A percentile compares a stretch with the other conserved stretches of the same genome.
These are phyloP conservation scores for Candida cerambycidarum DNA, from an alignment of 805 yeast species.

Conservation along the genomic window DNA sequence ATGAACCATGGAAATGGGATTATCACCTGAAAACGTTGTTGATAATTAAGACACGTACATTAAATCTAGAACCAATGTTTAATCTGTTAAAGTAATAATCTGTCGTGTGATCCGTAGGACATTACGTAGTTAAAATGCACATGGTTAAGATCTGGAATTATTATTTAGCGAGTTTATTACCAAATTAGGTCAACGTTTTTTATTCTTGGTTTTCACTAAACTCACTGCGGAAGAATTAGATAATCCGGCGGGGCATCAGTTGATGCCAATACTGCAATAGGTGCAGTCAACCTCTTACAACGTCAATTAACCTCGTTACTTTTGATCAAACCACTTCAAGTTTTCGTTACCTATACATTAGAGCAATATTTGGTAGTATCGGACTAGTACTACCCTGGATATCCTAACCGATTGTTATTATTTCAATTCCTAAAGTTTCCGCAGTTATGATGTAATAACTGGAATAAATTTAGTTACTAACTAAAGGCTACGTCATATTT, in stretches of 20 bases:
- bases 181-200: neutral
- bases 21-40: too few relatives aligned
- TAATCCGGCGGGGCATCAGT: conserved; percentile 8
- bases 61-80: neutral
- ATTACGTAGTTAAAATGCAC: conserved; percentile 3
- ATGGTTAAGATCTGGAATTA: conserved; percentile 5
- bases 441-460: conserved; percentile 5
- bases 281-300: neutral
- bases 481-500: conserved; percentile 4
- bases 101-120: conserved; percentile 4
- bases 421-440: conserved; percentile 2
- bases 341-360: too few relatives aligned
- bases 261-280: neutral
- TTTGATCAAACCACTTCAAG: neutral
- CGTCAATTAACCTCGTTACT: neutral
- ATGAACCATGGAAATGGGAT: too few relatives aligned
- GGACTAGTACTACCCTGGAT: neutral
- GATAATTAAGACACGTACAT: too few relatives aligned
- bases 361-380: too few relatives aligned
- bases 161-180: conserved; percentile 1
- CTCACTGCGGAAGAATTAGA: neutral
- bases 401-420: neutral
- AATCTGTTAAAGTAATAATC: neutral
- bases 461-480: neutral
- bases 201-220: neutral